Evolutionary conservation across 2,329 filamentous ascomycete species (phyloP).

Genomic region (Epichloe hybrida): DNA sequence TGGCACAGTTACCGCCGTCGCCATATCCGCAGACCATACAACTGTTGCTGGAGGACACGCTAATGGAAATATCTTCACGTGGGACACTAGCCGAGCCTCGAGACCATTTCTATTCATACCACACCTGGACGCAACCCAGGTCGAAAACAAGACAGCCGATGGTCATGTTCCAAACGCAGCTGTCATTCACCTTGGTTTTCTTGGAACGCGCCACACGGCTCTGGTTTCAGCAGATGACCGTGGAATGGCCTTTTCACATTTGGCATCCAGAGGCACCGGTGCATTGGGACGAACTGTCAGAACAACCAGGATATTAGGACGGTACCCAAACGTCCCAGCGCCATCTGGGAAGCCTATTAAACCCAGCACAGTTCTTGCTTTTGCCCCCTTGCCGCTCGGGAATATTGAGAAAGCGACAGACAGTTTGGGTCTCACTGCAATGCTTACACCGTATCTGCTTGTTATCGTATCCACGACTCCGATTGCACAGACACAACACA

Average conservation of each 20-base stretch:
- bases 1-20: constrained; percentile 72
- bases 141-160: constrained; percentile 55
- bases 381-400: constrained; percentile 80
- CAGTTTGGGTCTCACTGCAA: constrained; percentile 77
- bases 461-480: constrained; percentile 97
- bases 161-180: constrained; percentile 69
- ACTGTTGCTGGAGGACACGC: constrained; percentile 84
- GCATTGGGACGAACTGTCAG: constrained; percentile 75
- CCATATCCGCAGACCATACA: constrained; percentile 85
- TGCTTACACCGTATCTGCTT: constrained; percentile 87
- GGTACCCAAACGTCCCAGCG: constrained; percentile 63
- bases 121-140: constrained; percentile 51
- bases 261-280: constrained; percentile 83
- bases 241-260: constrained; percentile 96
- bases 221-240: constrained; percentile 87
- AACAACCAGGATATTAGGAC: constrained; percentile 77
- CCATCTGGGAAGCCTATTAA: constrained; percentile 57
- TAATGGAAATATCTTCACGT: constrained; percentile 87
- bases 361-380: constrained; percentile 87
- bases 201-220: constrained; percentile 86
- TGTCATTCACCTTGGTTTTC: constrained; percentile 83
- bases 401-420: constrained; percentile 87
- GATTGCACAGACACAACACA: constrained; percentile 91
- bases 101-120: constrained; percentile 81
- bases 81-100: constrained; percentile 76